These are phyloP conservation scores for Clarireedia paspali DNA, from an alignment of 2,329 filamentous ascomycete genomes.

Conservation along the genomic window DNA sequence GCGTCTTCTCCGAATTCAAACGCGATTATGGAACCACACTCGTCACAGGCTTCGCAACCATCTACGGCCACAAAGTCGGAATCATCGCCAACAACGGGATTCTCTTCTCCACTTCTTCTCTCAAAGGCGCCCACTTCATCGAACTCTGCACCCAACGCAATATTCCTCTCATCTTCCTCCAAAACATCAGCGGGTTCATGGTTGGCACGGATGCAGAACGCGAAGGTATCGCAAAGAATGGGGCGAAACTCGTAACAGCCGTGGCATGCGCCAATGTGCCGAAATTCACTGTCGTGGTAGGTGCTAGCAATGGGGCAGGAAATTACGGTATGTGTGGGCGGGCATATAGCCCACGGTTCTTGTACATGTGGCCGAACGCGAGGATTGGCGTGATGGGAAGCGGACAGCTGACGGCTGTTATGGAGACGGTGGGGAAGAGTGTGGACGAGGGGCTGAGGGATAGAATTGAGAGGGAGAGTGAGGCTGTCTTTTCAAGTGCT, in stretches of 20 bases:
- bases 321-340: constrained; percentile 99
- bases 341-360: constrained; percentile 81
- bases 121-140: constrained; percentile 96
- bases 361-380: constrained; percentile 99
- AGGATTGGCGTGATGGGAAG: constrained; percentile 93
- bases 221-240: constrained; percentile 95
- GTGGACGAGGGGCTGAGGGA: not conserved
- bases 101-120: constrained; percentile 76
- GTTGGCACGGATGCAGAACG: constrained; percentile 87
- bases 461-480: constrained; percentile 43
- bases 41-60: constrained; percentile 83
- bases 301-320: constrained; percentile 83
- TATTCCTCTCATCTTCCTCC: constrained; percentile 85
- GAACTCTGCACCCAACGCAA: constrained; percentile 87
- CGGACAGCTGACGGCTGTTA: constrained; percentile 84
- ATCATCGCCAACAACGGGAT: constrained; percentile 97
- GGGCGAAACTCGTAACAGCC: constrained; percentile 91
- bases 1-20: constrained; percentile 90
- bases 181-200: constrained; percentile 99
- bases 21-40: constrained; percentile 81
- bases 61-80: constrained; percentile 84
- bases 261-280: constrained; percentile 91
- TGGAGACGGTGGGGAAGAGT: constrained; percentile 83
- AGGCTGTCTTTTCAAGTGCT: constrained; percentile 81
- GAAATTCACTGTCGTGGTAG: constrained; percentile 96